A percentile compares a stretch with the other conserved stretches of the same genome.
Conservation (phyloP, 2,329 filamentous ascomycete genomes). For the Colletotrichum brevisporum region DNA sequence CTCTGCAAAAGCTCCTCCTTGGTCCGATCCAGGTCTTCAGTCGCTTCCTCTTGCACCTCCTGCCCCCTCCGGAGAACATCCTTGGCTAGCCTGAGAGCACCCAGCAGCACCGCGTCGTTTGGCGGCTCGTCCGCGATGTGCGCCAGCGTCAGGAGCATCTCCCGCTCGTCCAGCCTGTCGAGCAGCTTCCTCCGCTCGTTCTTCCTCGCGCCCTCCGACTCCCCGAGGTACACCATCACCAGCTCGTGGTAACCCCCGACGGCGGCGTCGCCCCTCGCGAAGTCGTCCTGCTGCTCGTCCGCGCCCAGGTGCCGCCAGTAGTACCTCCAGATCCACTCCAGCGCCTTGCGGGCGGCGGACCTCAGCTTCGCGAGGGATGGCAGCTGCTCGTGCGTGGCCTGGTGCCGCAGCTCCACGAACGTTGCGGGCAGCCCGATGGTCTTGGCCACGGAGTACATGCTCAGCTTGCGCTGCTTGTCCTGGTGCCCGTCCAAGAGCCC, state of each 20-base stretch:
- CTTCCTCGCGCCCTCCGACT: conserved; percentile 48
- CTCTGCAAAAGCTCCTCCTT: conserved; percentile 41
- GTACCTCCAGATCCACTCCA: conserved; percentile 90
- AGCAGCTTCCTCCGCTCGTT: conserved; percentile 49
- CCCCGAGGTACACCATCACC: conserved; percentile 56
- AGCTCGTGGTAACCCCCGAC: conserved; percentile 49
- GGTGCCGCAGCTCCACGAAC: conserved; percentile 91
- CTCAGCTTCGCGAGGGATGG: conserved; percentile 82
- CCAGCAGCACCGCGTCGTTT: conserved; percentile 60
- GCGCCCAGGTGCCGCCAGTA: conserved; percentile 78
- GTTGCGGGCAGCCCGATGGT: conserved; percentile 79
- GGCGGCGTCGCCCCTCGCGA: conserved; percentile 22
- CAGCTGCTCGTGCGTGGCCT: conserved; percentile 90
- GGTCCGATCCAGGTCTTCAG: conserved; percentile 44
- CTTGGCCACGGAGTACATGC: conserved; percentile 80
- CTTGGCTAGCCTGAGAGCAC: conserved; percentile 60
- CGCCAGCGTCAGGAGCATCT: conserved; percentile 55
- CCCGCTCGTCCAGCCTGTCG: conserved; percentile 52
- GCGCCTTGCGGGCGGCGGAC: conserved; percentile 75
- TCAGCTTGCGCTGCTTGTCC: conserved; percentile 75
- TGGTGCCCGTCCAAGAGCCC: conserved; percentile 83
- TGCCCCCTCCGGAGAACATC: conserved; percentile 53
- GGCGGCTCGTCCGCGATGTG: conserved; percentile 56
- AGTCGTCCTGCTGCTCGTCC: conserved; percentile 27
- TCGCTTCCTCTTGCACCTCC: conserved; percentile 24